Conservation (phyloP, 176 grass and related monocot genomes). For the Bonia amplexicaulis region DNA sequence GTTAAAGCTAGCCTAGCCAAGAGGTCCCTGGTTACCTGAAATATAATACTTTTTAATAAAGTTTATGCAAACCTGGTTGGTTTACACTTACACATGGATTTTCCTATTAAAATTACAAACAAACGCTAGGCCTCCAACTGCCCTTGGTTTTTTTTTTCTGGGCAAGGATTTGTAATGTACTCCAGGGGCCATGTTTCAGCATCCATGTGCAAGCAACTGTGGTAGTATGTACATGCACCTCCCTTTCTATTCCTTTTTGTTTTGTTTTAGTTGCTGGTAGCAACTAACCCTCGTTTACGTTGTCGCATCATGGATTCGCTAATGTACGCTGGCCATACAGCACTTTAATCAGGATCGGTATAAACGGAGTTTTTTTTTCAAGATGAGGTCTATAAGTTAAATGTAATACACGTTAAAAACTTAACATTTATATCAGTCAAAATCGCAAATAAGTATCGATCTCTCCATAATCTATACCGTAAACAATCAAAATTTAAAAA, state of each 20-base stretch:
- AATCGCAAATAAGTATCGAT: too few species aligned
- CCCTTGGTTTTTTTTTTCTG: too few species aligned
- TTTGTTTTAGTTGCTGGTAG: not conserved
- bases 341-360: not conserved
- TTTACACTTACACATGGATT: not conserved
- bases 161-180: not conserved
- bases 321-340: not conserved
- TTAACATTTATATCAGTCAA: too few species aligned
- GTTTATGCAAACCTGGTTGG: not conserved
- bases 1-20: not conserved
- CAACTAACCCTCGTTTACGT: not conserved
- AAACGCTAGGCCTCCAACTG: not conserved
- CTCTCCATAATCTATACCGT: too few species aligned
- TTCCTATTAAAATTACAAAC: not conserved
- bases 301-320: not conserved
- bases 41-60: not conserved
- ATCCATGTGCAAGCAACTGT: not conserved
- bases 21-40: not conserved
- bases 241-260: not conserved
- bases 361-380: too few species aligned
- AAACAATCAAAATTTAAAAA: too few species aligned
- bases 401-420: too few species aligned
- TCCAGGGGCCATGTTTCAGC: not conserved
- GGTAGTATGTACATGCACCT: not conserved
- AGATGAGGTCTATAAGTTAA: too few species aligned